These are phyloP conservation scores for Abrus precatorius DNA, from an alignment of 306 rosid genomes.

Conservation along the genomic window DNA sequence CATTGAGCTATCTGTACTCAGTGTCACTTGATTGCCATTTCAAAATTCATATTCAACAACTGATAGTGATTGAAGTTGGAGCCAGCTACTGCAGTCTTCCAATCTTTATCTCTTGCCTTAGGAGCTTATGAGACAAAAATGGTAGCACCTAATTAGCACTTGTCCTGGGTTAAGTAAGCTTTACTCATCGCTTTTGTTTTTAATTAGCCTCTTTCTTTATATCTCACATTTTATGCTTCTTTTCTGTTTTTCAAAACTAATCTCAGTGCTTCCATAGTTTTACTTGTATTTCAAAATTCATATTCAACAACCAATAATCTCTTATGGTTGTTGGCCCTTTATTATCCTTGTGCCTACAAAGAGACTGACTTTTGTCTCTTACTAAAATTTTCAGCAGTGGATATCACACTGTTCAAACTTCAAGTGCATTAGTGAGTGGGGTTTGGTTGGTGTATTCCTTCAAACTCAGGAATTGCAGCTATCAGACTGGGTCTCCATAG, in stretches of 20 bases:
- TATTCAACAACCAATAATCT: conserved; percentile 17
- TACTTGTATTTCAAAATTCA: background rate
- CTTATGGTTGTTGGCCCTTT: conserved; percentile 1
- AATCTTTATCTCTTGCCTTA: conserved; percentile 9
- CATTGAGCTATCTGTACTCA: conserved; percentile 18
- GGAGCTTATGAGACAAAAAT: conserved; percentile 9
- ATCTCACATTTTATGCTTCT: background rate
- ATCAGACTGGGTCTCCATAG: background rate
- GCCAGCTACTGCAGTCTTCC: conserved; percentile 27
- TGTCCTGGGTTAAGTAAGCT: conserved; percentile 10
- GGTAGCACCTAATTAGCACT: conserved; percentile 5
- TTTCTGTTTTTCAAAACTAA: conserved; percentile 1
- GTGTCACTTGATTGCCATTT: conserved; percentile 16
- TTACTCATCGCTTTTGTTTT: background rate
- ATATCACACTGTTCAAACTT: conserved; percentile 7
- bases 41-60: conserved; percentile 26
- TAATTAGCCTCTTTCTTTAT: background rate
- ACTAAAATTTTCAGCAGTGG: background rate
- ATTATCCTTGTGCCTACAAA: conserved; percentile 10
- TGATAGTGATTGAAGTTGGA: conserved; percentile 37
- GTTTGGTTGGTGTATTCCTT: background rate
- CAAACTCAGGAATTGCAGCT: conserved; percentile 3
- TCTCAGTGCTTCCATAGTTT: conserved; percentile 1
- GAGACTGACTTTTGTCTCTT: background rate
- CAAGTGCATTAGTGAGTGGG: conserved; percentile 25